Evolutionary conservation across 1,139 yeast species (phyloP).

Genomic region (Suhomyces choctaworum): DNA sequence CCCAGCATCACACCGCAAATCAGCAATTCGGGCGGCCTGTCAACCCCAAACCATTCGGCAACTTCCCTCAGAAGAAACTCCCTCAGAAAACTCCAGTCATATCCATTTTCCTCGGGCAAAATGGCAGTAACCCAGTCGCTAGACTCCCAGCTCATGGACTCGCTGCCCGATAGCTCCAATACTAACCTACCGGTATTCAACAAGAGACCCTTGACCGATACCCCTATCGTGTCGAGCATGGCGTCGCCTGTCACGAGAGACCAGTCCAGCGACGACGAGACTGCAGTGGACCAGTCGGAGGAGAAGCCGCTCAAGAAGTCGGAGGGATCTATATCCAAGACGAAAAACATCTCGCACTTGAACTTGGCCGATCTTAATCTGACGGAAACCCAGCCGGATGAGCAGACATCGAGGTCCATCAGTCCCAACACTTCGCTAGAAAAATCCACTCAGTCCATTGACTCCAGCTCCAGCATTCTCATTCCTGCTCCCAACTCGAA

Average conservation of each 20-base stretch:
- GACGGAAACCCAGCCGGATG: slow-evolving; percentile 3
- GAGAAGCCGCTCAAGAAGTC: slow-evolving; percentile 13
- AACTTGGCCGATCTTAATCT: slow-evolving; percentile 36
- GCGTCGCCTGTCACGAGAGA: slow-evolving; percentile 51
- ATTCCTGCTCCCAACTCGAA: slow-evolving; percentile 11
- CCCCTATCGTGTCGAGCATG: slow-evolving; percentile 60
- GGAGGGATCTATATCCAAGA: slow-evolving; percentile 19
- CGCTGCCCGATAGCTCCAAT: slow-evolving; percentile 9
- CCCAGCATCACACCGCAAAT: slow-evolving; percentile 16
- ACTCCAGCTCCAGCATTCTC: slow-evolving; percentile 7
- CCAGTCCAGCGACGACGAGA: slow-evolving; percentile 30
- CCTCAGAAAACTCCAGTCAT: slow-evolving; percentile 17
- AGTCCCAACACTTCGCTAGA: slow-evolving; percentile 17
- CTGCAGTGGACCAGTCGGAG: slow-evolving; percentile 3
- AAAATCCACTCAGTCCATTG: slow-evolving; percentile 1
- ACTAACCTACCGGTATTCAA: slow-evolving; percentile 57
- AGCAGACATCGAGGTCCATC: slow-evolving; percentile 13
- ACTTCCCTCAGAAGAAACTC: slow-evolving; percentile 13
- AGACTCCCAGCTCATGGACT: slow-evolving; percentile 26
- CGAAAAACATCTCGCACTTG: slow-evolving; percentile 46
- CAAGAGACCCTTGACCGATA: slow-evolving; percentile 69
- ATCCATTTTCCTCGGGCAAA: slow-evolving; percentile 19
- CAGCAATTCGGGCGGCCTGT: slow-evolving; percentile 9
- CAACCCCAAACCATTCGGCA: slow-evolving; percentile 1
- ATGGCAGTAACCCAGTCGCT: slow-evolving; percentile 25